Percentiles rank a stretch among this genome's conserved stretches.
Evolutionary conservation across 2,329 filamentous ascomycete species (phyloP).

Genomic region (Pseudogymnoascus sp.): DNA sequence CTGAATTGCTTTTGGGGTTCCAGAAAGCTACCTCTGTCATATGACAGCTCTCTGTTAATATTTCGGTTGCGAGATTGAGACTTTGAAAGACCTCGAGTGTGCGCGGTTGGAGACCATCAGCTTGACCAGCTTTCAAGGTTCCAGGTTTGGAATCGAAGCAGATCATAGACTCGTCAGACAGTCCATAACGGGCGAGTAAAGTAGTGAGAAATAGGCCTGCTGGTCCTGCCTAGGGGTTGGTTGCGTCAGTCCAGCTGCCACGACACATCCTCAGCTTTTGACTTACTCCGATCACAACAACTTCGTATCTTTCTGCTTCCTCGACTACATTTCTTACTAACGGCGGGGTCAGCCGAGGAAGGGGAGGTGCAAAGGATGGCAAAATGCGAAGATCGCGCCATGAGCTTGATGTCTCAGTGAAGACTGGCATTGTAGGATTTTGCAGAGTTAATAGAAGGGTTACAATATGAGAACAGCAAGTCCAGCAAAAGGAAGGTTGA

Average conservation of each 20-base stretch:
- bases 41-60: constrained; percentile 51
- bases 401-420: constrained; percentile 31
- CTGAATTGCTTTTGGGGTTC: constrained; percentile 41
- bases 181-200: constrained; percentile 38
- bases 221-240: constrained; percentile 33
- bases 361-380: constrained; percentile 35
- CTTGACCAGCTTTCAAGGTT: constrained; percentile 47
- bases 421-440: constrained; percentile 34
- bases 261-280: neutral
- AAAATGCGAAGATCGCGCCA: constrained; percentile 36
- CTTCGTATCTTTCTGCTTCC: constrained; percentile 35
- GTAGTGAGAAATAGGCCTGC: constrained; percentile 38
- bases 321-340: neutral
- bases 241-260: neutral
- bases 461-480: neutral
- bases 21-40: constrained; percentile 52
- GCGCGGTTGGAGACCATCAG: constrained; percentile 56
- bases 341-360: constrained; percentile 31
- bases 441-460: neutral
- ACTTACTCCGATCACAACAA: constrained; percentile 36
- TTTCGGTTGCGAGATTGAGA: constrained; percentile 47
- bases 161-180: constrained; percentile 36
- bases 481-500: neutral
- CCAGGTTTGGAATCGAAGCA: constrained; percentile 38
- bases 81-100: constrained; percentile 57